phyloP scores from a whole-genome alignment of 306 rosid species.

The Quercus engelmannii region DNA sequence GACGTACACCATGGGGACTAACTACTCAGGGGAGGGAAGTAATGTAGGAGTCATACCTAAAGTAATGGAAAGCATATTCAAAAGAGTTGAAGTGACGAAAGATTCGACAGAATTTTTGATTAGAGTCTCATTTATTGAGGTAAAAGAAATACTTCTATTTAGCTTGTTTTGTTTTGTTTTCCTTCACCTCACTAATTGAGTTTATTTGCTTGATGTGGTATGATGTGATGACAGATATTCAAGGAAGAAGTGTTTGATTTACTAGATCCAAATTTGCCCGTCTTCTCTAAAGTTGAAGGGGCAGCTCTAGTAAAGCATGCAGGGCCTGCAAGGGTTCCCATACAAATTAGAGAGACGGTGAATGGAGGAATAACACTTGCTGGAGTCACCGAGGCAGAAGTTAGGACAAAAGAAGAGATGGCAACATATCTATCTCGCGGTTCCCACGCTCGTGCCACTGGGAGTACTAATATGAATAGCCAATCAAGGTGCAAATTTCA shows the following conservation, averaged over 20 bases:
- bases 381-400: slow-evolving; percentile 83
- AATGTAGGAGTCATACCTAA: slow-evolving; percentile 66
- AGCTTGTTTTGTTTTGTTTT: not conserved
- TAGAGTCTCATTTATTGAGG: slow-evolving; percentile 93
- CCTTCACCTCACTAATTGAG: not conserved
- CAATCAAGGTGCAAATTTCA: slow-evolving; percentile 67
- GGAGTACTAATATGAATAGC: slow-evolving; percentile 89
- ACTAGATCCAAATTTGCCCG: slow-evolving; percentile 53
- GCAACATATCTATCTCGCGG: slow-evolving; percentile 66
- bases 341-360: slow-evolving; percentile 80
- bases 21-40: slow-evolving; percentile 63
- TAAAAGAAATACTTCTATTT: slow-evolving; percentile 7
- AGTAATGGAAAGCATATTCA: slow-evolving; percentile 66
- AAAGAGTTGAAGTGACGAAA: slow-evolving; percentile 37
- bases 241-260: slow-evolving; percentile 92
- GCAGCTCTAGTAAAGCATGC: slow-evolving; percentile 35
- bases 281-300: slow-evolving; percentile 45
- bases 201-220: slow-evolving; percentile 2
- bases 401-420: slow-evolving; percentile 81
- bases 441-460: slow-evolving; percentile 81
- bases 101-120: slow-evolving; percentile 61
- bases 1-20: slow-evolving; percentile 66
- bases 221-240: slow-evolving; percentile 54
- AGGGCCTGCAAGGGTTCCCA: slow-evolving; percentile 63
- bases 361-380: slow-evolving; percentile 90